Evolutionary conservation across 805 yeast species (phyloP).

Genomic region (Teunomyces aglyptinius): DNA sequence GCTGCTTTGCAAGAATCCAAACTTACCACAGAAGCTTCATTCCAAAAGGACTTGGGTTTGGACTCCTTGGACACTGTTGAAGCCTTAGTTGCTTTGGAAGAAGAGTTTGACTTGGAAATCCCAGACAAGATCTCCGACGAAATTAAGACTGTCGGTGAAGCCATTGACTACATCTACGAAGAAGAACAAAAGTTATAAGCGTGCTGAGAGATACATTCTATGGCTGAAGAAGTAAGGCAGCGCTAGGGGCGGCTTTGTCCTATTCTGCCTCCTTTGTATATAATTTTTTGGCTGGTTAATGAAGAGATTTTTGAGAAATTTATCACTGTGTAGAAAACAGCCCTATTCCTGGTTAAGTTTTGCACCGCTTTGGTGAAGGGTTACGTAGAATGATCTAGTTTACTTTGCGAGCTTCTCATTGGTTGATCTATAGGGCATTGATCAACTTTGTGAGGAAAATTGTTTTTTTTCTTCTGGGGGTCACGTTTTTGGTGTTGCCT

Average conservation of each 20-base stretch:
- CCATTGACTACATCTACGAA: constrained; percentile 78
- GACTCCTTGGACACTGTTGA: constrained; percentile 95
- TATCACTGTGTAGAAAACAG: not conserved
- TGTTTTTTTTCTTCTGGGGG: not conserved
- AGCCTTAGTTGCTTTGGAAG: constrained; percentile 94
- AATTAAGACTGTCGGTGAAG: constrained; percentile 90
- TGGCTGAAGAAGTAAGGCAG: constrained; percentile 4
- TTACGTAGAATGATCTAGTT: not conserved
- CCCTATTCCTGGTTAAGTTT: too few relatives aligned
- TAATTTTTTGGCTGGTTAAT: constrained; percentile 3
- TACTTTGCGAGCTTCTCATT: not conserved
- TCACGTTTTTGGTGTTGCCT: not conserved
- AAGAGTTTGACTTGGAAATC: constrained; percentile 76
- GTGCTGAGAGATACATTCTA: constrained; percentile 1
- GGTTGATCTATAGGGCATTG: not conserved
- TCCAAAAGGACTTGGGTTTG: constrained; percentile 74
- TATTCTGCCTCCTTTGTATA: constrained; percentile 2
- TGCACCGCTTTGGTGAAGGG: too few relatives aligned
- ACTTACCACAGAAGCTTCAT: constrained; percentile 47
- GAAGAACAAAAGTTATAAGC: constrained; percentile 48
- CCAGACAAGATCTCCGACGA: constrained; percentile 92
- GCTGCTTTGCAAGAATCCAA: constrained; percentile 47
- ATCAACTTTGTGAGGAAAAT: not conserved
- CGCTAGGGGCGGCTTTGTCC: constrained; percentile 4
- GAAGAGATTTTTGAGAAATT: not conserved